Base-by-base conservation (phyloP, 2,329 filamentous ascomycete genomes). In the Aspergillus calidoustus region DNA sequence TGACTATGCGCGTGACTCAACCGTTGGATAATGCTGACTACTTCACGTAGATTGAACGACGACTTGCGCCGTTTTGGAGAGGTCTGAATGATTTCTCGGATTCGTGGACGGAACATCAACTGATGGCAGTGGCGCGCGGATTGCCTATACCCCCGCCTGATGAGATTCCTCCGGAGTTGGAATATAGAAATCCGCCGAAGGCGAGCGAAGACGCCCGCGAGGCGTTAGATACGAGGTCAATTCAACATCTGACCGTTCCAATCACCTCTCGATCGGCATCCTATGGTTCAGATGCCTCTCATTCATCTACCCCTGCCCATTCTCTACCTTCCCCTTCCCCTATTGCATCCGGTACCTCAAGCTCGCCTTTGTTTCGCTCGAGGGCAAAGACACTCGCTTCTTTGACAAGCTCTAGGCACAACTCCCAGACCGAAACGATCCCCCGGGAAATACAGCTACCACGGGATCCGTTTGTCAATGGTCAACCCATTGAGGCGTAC, bases 21-120 rank as follows among this genome's bases (percentile, higher is more conserved):
- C n/a, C 34, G 23, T 55, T 34, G 47, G 58, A 44, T n/a, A 53
- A 55, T 57, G 60, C 67, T 74, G 53, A 74, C 62, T 23, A n/a
- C 63, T 15, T 9, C 49, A 28, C 19, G n/a, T 72, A 98, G 94
- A 93, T 99, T 74, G 95, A 99, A 78, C 87, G 95, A 68, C 89
- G 91, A 64, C 80, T 99, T 64, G 95, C 95, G 47, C 95, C 95
- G 0, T 99, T 99, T 76, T 99, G 94, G 93, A 89, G 90, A 73
- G 95, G 95, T 5, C 82, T 99, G 4, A 90, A 97, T 66, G 93
- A 98, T 76, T 92, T 95, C 76, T 90, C 89, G 17, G 86, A 91
- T 23, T 91, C 87, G 56, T 99, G 95, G 95, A 91, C 92, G 13
- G 95, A 99, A 72, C 89, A 95, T 77, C 95, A 99, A 77, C 87